phyloP scores from a whole-genome alignment of 441 rosid species.

The Sinapis alba region DNA sequence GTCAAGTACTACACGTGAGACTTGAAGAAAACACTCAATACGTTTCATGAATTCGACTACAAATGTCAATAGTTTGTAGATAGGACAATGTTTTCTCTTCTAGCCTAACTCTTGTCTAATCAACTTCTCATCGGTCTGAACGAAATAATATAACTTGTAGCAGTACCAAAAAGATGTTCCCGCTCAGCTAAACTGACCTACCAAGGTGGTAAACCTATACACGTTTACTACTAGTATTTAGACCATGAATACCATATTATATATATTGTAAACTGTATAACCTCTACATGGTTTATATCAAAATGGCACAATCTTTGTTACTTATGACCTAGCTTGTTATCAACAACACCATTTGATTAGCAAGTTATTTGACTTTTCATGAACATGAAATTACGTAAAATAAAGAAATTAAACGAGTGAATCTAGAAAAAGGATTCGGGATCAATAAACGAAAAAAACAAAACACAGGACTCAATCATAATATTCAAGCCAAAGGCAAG shows the following conservation, averaged over 20 bases:
- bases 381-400: background rate
- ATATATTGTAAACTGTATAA: too few relatives aligned
- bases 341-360: background rate
- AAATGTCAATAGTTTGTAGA: background rate
- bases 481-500: background rate
- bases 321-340: background rate
- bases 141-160: background rate
- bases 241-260: too few relatives aligned
- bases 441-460: too few relatives aligned
- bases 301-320: too few relatives aligned
- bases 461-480: too few relatives aligned
- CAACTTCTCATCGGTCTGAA: background rate
- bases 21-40: background rate
- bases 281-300: too few relatives aligned
- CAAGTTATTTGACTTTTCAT: background rate
- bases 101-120: background rate
- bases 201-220: background rate
- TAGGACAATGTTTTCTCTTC: background rate
- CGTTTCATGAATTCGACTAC: background rate
- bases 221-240: background rate
- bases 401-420: background rate
- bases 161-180: background rate
- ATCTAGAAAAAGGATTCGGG: background rate
- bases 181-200: constrained; percentile 34
- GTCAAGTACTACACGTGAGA: background rate